phyloP scores from a whole-genome alignment of 1,284 basidiomycete species.

The Moesziomyces globuligerus region DNA sequence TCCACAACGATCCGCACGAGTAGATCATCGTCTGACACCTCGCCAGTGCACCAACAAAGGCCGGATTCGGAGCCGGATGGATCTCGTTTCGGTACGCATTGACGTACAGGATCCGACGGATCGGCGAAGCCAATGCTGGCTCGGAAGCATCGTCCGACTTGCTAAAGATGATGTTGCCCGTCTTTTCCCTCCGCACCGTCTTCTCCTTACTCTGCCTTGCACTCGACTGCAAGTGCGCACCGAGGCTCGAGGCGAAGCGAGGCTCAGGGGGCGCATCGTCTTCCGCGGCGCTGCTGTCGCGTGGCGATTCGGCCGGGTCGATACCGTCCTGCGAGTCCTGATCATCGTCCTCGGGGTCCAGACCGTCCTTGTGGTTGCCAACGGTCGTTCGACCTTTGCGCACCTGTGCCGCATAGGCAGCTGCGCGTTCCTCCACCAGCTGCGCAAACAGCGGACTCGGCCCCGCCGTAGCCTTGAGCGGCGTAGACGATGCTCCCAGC shows the following conservation, averaged over 20 bases:
- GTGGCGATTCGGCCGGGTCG: slow-evolving; percentile 26
- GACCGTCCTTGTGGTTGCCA: slow-evolving; percentile 53
- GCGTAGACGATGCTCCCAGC: slow-evolving; percentile 1
- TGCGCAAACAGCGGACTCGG: slow-evolving; percentile 32
- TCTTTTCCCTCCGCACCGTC: slow-evolving; percentile 11
- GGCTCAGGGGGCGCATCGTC: slow-evolving; percentile 2
- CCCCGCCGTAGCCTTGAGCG: slow-evolving; percentile 9
- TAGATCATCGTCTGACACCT: slow-evolving; percentile 82
- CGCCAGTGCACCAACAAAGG: slow-evolving; percentile 77
- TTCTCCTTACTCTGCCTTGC: too few relatives aligned
- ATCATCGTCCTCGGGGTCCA: slow-evolving; percentile 53
- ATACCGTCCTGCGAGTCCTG: slow-evolving; percentile 43
- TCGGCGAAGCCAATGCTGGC: slow-evolving; percentile 31
- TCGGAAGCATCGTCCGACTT: slow-evolving; percentile 71
- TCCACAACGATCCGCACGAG: slow-evolving; percentile 90
- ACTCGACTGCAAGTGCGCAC: too few relatives aligned
- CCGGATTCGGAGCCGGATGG: slow-evolving; percentile 84
- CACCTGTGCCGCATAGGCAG: slow-evolving; percentile 23
- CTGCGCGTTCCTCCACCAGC: slow-evolving; percentile 30
- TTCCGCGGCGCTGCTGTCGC: slow-evolving; percentile 20
- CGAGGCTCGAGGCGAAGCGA: too few relatives aligned
- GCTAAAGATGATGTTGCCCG: slow-evolving; percentile 77
- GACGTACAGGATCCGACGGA: slow-evolving; percentile 82
- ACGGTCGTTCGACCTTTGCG: slow-evolving; percentile 45
- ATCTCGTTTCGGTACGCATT: slow-evolving; percentile 79